Base-by-base conservation (phyloP, 2,329 filamentous ascomycete genomes). In the Emericellopsis atlantica region DNA sequence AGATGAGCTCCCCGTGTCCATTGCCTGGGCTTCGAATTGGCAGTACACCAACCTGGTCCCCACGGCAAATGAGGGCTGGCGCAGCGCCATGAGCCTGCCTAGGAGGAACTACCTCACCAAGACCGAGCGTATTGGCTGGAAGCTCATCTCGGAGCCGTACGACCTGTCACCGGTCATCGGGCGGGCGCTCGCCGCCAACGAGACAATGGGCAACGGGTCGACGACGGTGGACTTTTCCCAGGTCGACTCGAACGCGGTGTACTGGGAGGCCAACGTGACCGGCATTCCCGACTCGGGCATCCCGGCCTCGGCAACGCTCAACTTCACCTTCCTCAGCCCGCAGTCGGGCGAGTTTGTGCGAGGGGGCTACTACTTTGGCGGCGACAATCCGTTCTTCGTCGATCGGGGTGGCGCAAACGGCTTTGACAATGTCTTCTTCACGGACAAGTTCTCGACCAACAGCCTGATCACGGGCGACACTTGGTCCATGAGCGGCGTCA, bases 181-280 rank as follows among this genome's bases (percentile, higher is more conserved):
- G 11, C 48, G 52, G 0, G 57, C 59, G 31, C 57, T 78, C 0
- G 64, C 64, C 4, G 59, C 59, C 39, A 65, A 64, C 40, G 54
- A 54, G 1, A 60, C 52, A 24, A 54, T 74, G 4, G 65, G 58
- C 14, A 77, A 76, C 48, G 62, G 62, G 15, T 64, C 58, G 1
- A 43, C 76, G 2, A 49, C 61, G 1, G 51, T 75, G 0, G 68
- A 77, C 51, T 79, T 73, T 54, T 61, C 65, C 4, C 43, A 54
- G 10, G 56, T 76, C 3, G 45, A 59, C 12, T 71, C 71, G 8
- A 65, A 69, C 9, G 69, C 72, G 0, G 48, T 80, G 11, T 72
- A 70, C 51, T 68, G 77, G 49, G 66, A 74, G 43, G 63, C 67
- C 34, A 72, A 74, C 47, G 58, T 78, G 32, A 70, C 67, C 9